These are phyloP conservation scores for Hypoxylon fuscum DNA, from an alignment of 495 filamentous ascomycete genomes.

Conservation along the genomic window DNA sequence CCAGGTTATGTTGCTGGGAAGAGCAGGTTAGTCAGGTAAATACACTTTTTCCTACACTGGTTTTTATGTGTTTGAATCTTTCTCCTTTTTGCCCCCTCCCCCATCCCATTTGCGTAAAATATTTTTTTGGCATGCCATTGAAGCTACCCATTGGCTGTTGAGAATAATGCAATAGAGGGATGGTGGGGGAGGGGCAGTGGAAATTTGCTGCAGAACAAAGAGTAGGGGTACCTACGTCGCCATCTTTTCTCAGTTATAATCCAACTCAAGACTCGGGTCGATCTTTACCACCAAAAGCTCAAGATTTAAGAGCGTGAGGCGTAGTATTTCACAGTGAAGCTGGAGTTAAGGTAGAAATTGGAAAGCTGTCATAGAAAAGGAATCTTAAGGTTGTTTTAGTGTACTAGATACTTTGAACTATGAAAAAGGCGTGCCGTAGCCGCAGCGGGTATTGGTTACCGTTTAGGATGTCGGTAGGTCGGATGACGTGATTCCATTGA, in stretches of 20 bases:
- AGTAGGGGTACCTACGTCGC: conserved; percentile 26
- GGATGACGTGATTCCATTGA: conserved; percentile 38
- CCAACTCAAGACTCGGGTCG: neutral
- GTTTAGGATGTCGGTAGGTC: conserved; percentile 36
- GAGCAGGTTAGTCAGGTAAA: conserved; percentile 11
- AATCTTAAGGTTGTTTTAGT: conserved; percentile 3
- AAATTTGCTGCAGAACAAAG: neutral
- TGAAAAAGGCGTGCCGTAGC: conserved; percentile 21
- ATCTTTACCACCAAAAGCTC: neutral
- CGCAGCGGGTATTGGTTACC: conserved; percentile 28
- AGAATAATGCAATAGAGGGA: neutral
- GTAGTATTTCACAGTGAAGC: neutral
- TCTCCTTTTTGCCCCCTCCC: neutral
- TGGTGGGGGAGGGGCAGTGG: conserved; percentile 35
- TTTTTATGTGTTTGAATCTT: neutral
- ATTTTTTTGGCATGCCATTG: too few species aligned
- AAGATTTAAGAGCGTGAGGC: neutral
- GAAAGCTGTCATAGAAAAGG: conserved; percentile 18
- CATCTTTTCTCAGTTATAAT: conserved; percentile 17
- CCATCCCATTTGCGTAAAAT: neutral
- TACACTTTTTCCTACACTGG: too few species aligned
- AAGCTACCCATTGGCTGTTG: neutral
- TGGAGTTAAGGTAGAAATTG: neutral
- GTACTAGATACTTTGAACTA: neutral
- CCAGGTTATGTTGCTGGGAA: conserved; percentile 94